These are phyloP conservation scores for Epichloe festucae DNA, from an alignment of 2,329 filamentous ascomycete genomes.

Conservation along the genomic window DNA sequence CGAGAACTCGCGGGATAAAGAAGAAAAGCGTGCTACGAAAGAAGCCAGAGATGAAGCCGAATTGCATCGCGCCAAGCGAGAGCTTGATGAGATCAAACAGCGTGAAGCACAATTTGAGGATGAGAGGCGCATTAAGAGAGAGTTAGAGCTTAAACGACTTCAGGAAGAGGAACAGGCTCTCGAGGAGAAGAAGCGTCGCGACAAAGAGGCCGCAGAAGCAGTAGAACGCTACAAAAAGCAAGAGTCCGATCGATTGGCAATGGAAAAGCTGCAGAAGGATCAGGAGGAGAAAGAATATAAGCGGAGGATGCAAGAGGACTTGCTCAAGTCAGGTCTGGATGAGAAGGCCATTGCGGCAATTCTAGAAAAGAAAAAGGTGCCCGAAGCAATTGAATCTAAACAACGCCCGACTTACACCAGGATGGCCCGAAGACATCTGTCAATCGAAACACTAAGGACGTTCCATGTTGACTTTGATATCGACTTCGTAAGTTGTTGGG, in stretches of 20 bases:
- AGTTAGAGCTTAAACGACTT: conserved; percentile 36
- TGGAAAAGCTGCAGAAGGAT: conserved; percentile 35
- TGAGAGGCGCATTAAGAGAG: conserved; percentile 37
- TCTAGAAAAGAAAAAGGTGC: conserved; percentile 40
- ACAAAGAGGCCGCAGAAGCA: conserved; percentile 34
- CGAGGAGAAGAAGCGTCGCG: conserved; percentile 29
- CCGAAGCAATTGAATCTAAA: conserved; percentile 16
- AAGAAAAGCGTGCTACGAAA: conserved; percentile 23
- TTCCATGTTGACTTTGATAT: conserved; percentile 45
- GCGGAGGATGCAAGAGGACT: conserved; percentile 41
- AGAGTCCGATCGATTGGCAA: conserved; percentile 32
- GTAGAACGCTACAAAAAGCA: conserved; percentile 38
- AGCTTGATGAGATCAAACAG: conserved; percentile 34
- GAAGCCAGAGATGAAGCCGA: conserved; percentile 34
- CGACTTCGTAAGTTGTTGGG: conserved; percentile 34
- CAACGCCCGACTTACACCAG: conserved; percentile 46
- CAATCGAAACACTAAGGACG: conserved; percentile 44
- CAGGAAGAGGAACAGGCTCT: conserved; percentile 30
- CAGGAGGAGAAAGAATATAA: conserved; percentile 41
- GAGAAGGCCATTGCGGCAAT: conserved; percentile 47
- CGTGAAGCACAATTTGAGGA: conserved; percentile 34
- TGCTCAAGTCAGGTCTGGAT: conserved; percentile 44
- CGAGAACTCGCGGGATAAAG: conserved; percentile 25
- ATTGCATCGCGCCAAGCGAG: conserved; percentile 34
- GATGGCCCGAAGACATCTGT: conserved; percentile 49